Conservation (phyloP, 2,329 filamentous ascomycete species). For the Uncinocarpus reesii region DNA sequence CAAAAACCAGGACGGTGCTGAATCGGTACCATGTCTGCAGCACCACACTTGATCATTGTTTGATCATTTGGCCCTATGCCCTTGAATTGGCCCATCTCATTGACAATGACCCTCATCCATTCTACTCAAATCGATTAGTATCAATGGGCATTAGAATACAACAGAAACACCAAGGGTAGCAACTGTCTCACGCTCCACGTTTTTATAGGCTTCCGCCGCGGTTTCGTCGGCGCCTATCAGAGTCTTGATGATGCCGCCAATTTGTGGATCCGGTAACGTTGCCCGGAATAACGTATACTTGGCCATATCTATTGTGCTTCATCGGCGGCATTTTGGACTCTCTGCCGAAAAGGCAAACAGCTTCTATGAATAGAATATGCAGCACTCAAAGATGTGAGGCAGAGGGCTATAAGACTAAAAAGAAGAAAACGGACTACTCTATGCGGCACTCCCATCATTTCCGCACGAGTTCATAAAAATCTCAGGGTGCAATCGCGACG, state of each 20-base stretch:
- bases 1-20: neutral
- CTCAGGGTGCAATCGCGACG: no score
- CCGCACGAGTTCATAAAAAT: neutral
- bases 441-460: neutral
- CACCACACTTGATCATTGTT: conserved; percentile 1
- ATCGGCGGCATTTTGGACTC: neutral
- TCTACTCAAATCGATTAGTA: no score
- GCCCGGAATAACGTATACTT: neutral
- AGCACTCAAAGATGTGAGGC: neutral
- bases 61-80: neutral
- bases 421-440: neutral
- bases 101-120: neutral
- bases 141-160: no score
- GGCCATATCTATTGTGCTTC: conserved; percentile 4
- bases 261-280: neutral
- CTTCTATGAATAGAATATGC: conserved; percentile 1
- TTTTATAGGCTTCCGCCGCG: no score
- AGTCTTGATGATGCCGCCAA: neutral
- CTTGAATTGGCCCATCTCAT: neutral
- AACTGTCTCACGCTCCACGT: no score
- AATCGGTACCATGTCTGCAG: neutral
- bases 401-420: neutral
- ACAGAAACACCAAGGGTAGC: no score
- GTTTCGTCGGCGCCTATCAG: no score
- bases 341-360: neutral